Evolutionary conservation across 768 basidiomycete genomes (phyloP), one percentile per base, ranked within the genome.

Genomic region (Macrolepiota albuminosa): DNA sequence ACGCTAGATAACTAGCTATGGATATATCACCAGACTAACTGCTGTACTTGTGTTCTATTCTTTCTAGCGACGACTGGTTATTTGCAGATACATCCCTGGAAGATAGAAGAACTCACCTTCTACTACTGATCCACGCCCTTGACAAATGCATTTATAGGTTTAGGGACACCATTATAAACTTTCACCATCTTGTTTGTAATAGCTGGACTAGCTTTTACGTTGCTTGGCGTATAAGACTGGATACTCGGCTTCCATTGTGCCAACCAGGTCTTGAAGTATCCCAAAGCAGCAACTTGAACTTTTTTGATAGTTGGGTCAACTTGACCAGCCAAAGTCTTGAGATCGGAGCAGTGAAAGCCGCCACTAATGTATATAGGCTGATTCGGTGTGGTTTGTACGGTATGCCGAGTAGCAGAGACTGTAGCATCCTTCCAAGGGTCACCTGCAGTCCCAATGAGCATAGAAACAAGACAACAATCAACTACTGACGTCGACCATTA

Each of bases 371-470:
- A 79, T 56, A 89, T 84, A 0, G 85, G 84, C 64, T 86, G 86
- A 1, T 68, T 68, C 0, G 77, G 57, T 3, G 83, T 86, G 67
- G 80, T 86, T 24, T 67, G 43, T 54, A 80, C 73, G 58, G 70
- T 61, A 21, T 78, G 73, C 13, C 75, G 75, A 26, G 81, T 78
- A 0, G 87, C 82, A 4, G 88, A 89, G 6, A 89, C 75, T 0
- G 88, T 89, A 6, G 84, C 81, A 56, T 85, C 84, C 53, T 82
- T 78, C 88, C 88, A 90, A 18, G 89, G 88, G 65, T 90, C 88
- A 47, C 86, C 87, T 89, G 36, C 45, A 37, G 24, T 31, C 34
- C 57, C 39, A 66, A 45, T 50, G 33, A 26, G 14, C 29, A n/a
- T 16, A 24, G 34, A 49, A 21, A 21, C 18, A n/a, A 31, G 11